Base-by-base conservation (phyloP, 352 stramenopile genomes). In the Phytophthora sp. region DNA sequence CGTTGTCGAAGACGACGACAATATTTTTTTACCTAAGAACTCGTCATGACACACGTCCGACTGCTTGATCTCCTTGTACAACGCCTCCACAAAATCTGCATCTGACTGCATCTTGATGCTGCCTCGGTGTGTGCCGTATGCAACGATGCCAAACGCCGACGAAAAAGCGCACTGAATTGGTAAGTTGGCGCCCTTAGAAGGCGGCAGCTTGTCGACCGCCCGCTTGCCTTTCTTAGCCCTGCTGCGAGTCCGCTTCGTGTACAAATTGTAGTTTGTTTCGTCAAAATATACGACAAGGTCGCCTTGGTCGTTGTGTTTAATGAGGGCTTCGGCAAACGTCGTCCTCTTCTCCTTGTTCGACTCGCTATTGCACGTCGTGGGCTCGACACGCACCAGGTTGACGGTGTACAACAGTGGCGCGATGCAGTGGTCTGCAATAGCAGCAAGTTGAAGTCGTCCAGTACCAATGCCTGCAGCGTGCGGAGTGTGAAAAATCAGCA, bases 81-180 rank as follows among this genome's bases (percentile, higher is more conserved):
- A 17, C 6, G 23, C 37, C 4, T 63, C 51, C 1, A 68, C 45
- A 17, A 64, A 67, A 18, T 44, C 53, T 5, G 54, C 60, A 39
- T 71, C 71, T 4, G 35, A n/a, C 20, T 57, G 13, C 59, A 74
- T 61, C 26, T 64, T 63, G 23, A 74, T 74, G 44, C 58, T 66
- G 21, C 54, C 54, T n/a, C 50, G 42, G 20, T 50, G 34, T 1
- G 54, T 28, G 2, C 28, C 21, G n/a, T 58, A 39, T 18, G 18
- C 21, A 7, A 74, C 10, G 12, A 70, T 24, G 1, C 52, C 58
- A 37, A 46, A 23, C 18, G 26, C 28, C 1, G n/a, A 21, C 7
- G 44, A 64, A 1, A 74, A 32, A 0, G 59, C 44, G 17, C 66
- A 70, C 24, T 70, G 54, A 11, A 64, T 50, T 34, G 70, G 50